Evolutionary conservation across 371 early-diverging fungal genomes (phyloP), one percentile per base, ranked within the genome.

Genomic region (Basidiobolus heterosporus): DNA sequence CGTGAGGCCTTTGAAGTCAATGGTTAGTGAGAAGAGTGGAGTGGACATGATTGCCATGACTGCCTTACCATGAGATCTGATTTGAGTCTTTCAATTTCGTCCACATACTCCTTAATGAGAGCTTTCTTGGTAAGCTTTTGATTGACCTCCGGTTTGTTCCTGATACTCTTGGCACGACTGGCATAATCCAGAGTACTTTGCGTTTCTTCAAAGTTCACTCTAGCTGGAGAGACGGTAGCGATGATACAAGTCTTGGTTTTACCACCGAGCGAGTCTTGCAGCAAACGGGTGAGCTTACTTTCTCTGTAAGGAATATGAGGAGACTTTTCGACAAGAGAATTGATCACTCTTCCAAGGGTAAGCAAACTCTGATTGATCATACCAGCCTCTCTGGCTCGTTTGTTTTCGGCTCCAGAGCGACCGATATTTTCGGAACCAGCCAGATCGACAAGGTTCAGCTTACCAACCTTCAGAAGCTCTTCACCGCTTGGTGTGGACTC

Each of bases 371-470:
- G 75, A 56, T 92, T 91, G 65, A 98, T 86, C 51, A 70, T 68
- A 24, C 89, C 89, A 7, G 93, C 90, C 60, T 98, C 99, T 45
- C 82, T 75, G 14, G 91, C 88, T 16, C 92, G 67, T 3, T 64
- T 56, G 23, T 85, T 76, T 56, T 88, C 88, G 0, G 94, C 95
- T 2, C 94, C 91, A 2, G 93, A 87, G 21, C 82, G 75, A 5
- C 76, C 75, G 46, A 94, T 80, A 58, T 94, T 87, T 56, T 99
- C 99, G 17, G 89, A 88, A 2, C 99, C 99, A 4, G 99, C 99
- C 44, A 98, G 56, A 64, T 99, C 99, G 1, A 99, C 98, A 45
- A 99, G 74, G 54, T 90, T 85, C 23, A 99, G 65, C 48, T 89
- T 89, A 36, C 98, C 97, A 14, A 83, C 75, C 59, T 82, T 86